Base-by-base conservation (phyloP, 345 rosid species). In the Kernera saxatilis region DNA sequence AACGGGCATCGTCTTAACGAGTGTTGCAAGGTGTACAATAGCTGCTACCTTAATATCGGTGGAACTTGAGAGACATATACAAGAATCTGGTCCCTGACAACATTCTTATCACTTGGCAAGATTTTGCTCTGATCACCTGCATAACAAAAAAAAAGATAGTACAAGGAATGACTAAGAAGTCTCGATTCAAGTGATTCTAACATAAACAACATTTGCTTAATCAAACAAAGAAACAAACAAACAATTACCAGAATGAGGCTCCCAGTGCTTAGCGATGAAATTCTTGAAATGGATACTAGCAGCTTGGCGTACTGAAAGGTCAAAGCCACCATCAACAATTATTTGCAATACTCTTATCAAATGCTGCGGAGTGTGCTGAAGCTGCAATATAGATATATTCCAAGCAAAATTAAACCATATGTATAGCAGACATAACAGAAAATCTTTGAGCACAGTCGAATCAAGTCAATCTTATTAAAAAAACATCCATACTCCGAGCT, bases 251-350 rank as follows among this genome's bases (percentile, higher is more conserved):
- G 79, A 76, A 50, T 46, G 79, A n/a, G 97, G 97, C 10, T 81
- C 81, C 99, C 99, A 95, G 23, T 92, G 81, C 86, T 86, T 95
- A 12, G 90, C 96, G 13, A 92, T 78, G 74, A 92, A 90, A 79
- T 95, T 92, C 79, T 95, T 95, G 83, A 95, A 92, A 79, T 95
- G 99, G 66, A 95, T 95, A 75, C 92, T 88, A 33, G 99, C 99
- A 55, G 87, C 89, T 78, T 95, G 99, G 27, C 99, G 92, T 51
- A 95, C 88, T 0, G 91, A 79, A 82, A 82, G 66, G 53, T 92
- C 92, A 11, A 82, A 88, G 46, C 78, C 84, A 72, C 76, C 83
- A 60, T 92, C 99, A 67, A 95, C 88, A 44, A 92, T 88, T 67
- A 95, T 90, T 86, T 86, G 96, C 78, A 95, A 68, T 59, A 90